These are phyloP conservation scores for Stephania yunnanensis DNA, from an alignment of 164 flowering plant species.

Conservation along the genomic window DNA sequence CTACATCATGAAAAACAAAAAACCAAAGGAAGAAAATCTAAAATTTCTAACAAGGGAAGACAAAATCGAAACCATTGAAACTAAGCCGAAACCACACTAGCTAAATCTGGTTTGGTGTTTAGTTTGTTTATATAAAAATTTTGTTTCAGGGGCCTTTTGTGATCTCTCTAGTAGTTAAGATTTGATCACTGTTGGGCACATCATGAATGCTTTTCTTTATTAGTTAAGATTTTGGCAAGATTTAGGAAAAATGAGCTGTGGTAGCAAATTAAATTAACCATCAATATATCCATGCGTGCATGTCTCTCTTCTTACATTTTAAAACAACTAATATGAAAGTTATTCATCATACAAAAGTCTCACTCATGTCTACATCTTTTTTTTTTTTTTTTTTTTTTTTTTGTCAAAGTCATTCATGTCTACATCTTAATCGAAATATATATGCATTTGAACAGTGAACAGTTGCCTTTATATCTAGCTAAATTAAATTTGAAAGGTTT, in stretches of 20 bases:
- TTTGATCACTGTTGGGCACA: background rate
- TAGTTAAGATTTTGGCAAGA: constrained; percentile 14
- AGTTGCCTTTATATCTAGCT: background rate
- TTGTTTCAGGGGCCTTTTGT: too few relatives aligned
- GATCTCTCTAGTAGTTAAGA: too few relatives aligned
- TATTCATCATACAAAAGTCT: background rate
- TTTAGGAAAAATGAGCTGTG: constrained; percentile 4
- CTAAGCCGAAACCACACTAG: too few relatives aligned
- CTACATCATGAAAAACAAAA: too few relatives aligned
- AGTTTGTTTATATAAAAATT: too few relatives aligned
- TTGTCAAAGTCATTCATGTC: too few relatives aligned
- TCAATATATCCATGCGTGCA: background rate
- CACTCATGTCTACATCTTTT: constrained; percentile 2
- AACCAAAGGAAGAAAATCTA: too few relatives aligned
- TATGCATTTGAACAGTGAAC: background rate
- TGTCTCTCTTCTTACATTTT: constrained; percentile 1
- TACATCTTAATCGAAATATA: background rate
- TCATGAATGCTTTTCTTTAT: background rate
- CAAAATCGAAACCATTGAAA: too few relatives aligned
- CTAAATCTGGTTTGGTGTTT: too few relatives aligned
- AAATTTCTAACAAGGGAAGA: too few relatives aligned
- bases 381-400: too few relatives aligned
- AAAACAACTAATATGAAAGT: constrained; percentile 9
- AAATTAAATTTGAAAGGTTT: background rate
- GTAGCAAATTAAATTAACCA: background rate